Evolutionary conservation across 2,329 filamentous ascomycete genomes (phyloP).

Genomic region (Colletotrichum tamarilloi): DNA sequence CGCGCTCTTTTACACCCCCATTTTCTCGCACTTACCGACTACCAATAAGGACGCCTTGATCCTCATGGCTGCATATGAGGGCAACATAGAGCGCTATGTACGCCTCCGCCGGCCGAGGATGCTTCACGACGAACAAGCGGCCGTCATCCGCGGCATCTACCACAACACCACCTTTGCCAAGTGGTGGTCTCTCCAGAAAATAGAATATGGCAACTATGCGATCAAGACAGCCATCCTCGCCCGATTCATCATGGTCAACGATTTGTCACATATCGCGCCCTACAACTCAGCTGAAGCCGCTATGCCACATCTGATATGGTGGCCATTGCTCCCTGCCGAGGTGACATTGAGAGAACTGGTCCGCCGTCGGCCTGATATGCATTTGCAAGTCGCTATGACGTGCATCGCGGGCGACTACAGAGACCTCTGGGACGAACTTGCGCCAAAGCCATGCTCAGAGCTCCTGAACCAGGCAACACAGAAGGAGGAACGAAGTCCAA

Average conservation of each 20-base stretch:
- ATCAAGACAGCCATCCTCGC: conserved; percentile 39
- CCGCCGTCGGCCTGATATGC: conserved; percentile 6
- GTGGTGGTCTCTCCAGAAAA: conserved; percentile 41
- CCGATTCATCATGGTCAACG: conserved; percentile 44
- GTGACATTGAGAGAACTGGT: background rate
- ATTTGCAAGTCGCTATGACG: background rate
- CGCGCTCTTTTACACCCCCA: conserved; percentile 42
- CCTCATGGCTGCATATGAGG: conserved; percentile 49
- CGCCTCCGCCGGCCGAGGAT: conserved; percentile 45
- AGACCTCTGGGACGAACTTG: background rate
- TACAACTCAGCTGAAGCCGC: background rate
- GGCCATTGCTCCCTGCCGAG: background rate
- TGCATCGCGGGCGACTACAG: conserved; percentile 13
- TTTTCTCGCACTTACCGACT: conserved; percentile 48
- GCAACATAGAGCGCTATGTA: conserved; percentile 52
- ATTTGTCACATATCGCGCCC: conserved; percentile 36
- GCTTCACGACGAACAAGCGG: conserved; percentile 40
- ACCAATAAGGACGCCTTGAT: conserved; percentile 52
- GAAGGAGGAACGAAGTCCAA: background rate
- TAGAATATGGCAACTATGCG: background rate
- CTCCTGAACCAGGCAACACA: background rate
- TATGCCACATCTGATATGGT: conserved; percentile 20
- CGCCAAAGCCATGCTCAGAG: background rate
- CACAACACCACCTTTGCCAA: conserved; percentile 49
- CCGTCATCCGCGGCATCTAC: conserved; percentile 50